phyloP scores from a whole-genome alignment of 306 rosid species.

The Cucumis sativus region DNA sequence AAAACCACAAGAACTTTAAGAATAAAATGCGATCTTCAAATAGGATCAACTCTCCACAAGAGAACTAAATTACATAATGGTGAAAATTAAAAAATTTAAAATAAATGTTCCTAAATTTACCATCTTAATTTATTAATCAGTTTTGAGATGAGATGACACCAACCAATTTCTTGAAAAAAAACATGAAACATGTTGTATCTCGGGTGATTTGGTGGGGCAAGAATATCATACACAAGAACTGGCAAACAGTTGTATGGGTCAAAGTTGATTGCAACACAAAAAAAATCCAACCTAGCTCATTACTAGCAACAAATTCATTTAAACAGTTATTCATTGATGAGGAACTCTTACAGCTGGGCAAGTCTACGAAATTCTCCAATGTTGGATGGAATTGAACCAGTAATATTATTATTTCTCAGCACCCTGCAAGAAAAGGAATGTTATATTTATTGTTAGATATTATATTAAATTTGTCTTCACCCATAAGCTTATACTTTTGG shows the following conservation, averaged over 20 bases:
- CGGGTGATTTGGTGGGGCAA: not conserved
- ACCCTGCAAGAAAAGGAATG: constrained; percentile 36
- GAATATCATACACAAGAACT: not conserved
- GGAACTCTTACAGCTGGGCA: constrained; percentile 40
- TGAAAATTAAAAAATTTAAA: not conserved
- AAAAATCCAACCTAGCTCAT: not conserved
- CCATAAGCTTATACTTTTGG: too few species aligned
- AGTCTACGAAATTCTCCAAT: constrained; percentile 41
- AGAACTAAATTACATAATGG: not conserved
- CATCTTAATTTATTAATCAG: not conserved
- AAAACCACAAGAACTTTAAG: not conserved
- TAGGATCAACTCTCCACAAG: not conserved
- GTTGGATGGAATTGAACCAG: constrained; percentile 52
- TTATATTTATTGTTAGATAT: not conserved
- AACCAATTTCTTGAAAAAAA: not conserved
- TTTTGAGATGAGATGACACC: not conserved
- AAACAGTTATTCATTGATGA: not conserved
- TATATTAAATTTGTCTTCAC: too few species aligned
- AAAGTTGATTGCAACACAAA: not conserved
- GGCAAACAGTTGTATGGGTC: not conserved
- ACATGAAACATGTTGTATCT: not conserved
- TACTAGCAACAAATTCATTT: not conserved
- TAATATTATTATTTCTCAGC: constrained; percentile 52
- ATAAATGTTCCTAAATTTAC: not conserved
- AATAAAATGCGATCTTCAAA: not conserved